Conservation (phyloP, 108 stramenopile species). For the Skeletonema costatum region DNA sequence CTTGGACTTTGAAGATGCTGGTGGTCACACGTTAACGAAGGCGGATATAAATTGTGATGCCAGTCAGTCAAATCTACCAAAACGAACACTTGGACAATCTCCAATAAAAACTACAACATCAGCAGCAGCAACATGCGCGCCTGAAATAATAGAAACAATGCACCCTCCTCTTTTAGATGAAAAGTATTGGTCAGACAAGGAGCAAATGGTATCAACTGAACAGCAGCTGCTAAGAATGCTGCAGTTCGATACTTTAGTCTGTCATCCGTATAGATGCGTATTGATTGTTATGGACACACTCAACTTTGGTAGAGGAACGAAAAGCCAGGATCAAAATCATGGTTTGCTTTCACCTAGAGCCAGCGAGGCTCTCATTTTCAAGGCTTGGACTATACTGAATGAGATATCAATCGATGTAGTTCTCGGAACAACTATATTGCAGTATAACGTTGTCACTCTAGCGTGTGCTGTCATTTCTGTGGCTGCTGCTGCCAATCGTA, state of each 20-base stretch:
- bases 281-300: conserved; percentile 43
- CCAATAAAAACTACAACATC: background rate
- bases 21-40: background rate
- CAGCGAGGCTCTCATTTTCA: conserved; percentile 26
- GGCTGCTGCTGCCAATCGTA: conserved; percentile 25
- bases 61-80: background rate
- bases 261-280: conserved; percentile 78
- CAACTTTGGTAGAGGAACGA: conserved; percentile 24
- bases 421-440: conserved; percentile 24
- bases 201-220: conserved; percentile 67
- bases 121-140: conserved; percentile 12
- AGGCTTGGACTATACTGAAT: conserved; percentile 53
- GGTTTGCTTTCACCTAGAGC: conserved; percentile 15
- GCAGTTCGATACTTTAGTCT: conserved; percentile 73
- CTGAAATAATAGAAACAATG: conserved; percentile 14
- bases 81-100: background rate
- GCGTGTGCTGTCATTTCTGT: conserved; percentile 62
- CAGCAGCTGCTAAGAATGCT: conserved; percentile 73
- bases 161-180: conserved; percentile 59
- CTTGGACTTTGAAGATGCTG: conserved; percentile 30
- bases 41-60: background rate
- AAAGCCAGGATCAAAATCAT: background rate
- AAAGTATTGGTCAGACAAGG: conserved; percentile 73
- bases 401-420: conserved; percentile 56
- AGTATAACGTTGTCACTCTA: conserved; percentile 41